These are phyloP conservation scores for Bocquillonia castaneifolia DNA, from an alignment of 441 rosid genomes.

Conservation along the genomic window DNA sequence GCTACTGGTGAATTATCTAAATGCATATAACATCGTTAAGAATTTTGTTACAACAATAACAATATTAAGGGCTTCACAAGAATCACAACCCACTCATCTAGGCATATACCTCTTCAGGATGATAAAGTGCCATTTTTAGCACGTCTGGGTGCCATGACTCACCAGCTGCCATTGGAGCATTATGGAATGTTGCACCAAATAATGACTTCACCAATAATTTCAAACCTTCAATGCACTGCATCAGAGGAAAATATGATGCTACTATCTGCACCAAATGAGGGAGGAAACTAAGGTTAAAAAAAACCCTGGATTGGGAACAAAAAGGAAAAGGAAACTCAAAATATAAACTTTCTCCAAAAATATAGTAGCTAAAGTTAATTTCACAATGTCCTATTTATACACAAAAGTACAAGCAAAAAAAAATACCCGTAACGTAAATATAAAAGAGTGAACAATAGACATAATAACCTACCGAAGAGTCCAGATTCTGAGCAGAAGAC, in stretches of 20 bases:
- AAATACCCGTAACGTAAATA: background rate
- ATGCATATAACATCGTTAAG: background rate
- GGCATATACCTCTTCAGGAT: constrained; percentile 75
- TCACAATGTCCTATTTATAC: background rate
- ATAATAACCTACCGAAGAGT: constrained; percentile 57
- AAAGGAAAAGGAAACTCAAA: constrained; percentile 10
- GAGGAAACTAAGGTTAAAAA: background rate
- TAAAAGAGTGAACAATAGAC: constrained; percentile 17
- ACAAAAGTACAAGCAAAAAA: background rate
- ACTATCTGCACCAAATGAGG: constrained; percentile 48
- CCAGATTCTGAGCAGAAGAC: constrained; percentile 61
- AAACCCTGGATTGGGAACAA: constrained; percentile 3
- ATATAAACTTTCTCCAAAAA: background rate
- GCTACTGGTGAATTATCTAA: background rate
- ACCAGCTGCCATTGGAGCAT: constrained; percentile 64
- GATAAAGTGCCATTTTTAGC: constrained; percentile 78
- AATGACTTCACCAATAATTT: constrained; percentile 69
- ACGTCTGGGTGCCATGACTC: constrained; percentile 98
- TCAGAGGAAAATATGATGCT: constrained; percentile 86
- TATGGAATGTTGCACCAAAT: constrained; percentile 71
- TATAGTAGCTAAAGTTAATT: constrained; percentile 1
- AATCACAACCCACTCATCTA: constrained; percentile 16
- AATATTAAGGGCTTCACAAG: background rate
- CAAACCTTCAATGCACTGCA: constrained; percentile 80
- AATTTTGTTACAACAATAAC: constrained; percentile 6